A percentile compares a stretch with the other conserved stretches of the same genome.
Evolutionary conservation across 768 basidiomycete species (phyloP).

Genomic region (Fomitopsis serialis): DNA sequence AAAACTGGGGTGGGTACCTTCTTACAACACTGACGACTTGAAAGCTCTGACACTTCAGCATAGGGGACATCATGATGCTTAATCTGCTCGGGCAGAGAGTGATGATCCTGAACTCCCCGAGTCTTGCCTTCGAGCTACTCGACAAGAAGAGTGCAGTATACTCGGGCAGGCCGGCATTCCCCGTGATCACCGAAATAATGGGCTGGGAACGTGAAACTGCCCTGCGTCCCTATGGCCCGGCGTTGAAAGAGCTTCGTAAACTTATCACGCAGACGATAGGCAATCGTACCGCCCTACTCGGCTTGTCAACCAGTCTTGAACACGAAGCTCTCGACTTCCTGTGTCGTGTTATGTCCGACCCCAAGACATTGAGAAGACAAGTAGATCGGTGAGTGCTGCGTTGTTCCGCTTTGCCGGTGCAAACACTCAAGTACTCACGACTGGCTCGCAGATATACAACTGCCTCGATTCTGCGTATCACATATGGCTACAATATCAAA

Average conservation of each 20-base stretch:
- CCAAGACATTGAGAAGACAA: constrained; percentile 31
- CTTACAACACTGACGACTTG: background rate
- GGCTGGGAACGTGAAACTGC: constrained; percentile 28
- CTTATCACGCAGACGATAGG: constrained; percentile 35
- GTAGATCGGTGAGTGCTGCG: constrained; percentile 35
- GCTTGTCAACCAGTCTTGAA: constrained; percentile 32
- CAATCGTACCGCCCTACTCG: constrained; percentile 28
- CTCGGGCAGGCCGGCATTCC: constrained; percentile 17
- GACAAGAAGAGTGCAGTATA: constrained; percentile 23
- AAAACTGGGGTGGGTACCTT: constrained; percentile 21
- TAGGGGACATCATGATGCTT: constrained; percentile 25
- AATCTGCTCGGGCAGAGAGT: constrained; percentile 21
- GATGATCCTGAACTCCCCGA: constrained; percentile 24
- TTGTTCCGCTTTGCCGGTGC: background rate
- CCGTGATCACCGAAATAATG: constrained; percentile 17
- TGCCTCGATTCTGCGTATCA: constrained; percentile 21
- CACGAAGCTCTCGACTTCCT: constrained; percentile 40
- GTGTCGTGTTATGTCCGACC: constrained; percentile 30
- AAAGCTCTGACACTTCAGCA: background rate
- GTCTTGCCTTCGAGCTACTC: constrained; percentile 21
- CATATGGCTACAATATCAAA: constrained; percentile 23
- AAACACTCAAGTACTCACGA: background rate
- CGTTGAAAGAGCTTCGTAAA: constrained; percentile 37
- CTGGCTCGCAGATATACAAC: constrained; percentile 19
- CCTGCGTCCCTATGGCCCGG: constrained; percentile 35